These are phyloP conservation scores for Ajuga chamaepitys DNA, from an alignment of 257 asterid species.

Conservation along the genomic window DNA sequence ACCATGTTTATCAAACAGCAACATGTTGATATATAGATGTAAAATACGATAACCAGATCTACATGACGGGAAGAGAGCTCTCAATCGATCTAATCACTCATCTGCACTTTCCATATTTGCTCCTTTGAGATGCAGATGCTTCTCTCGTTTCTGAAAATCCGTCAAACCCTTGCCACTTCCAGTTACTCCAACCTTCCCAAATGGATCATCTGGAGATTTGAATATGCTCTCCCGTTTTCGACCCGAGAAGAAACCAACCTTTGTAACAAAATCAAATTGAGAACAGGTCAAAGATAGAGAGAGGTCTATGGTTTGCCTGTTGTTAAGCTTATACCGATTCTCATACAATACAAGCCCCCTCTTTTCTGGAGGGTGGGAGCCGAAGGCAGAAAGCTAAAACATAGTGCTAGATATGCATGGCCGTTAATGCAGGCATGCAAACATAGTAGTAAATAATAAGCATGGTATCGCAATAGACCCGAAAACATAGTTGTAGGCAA, in stretches of 20 bases:
- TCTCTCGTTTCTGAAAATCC: slow-evolving; percentile 91
- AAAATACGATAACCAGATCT: slow-evolving; percentile 4
- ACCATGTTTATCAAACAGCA: neutral
- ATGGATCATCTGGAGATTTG: slow-evolving; percentile 91
- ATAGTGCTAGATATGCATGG: neutral
- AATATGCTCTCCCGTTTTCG: slow-evolving; percentile 93
- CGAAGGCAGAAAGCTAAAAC: neutral
- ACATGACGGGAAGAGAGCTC: slow-evolving; percentile 4
- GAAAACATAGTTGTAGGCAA: neutral
- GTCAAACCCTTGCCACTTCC: slow-evolving; percentile 98
- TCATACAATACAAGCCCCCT: neutral
- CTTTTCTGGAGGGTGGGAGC: neutral
- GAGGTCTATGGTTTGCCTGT: neutral
- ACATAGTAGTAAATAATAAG: neutral
- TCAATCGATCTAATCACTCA: slow-evolving; percentile 17
- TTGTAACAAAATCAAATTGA: neutral
- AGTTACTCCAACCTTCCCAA: slow-evolving; percentile 92
- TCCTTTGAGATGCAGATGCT: slow-evolving; percentile 92
- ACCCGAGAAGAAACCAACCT: slow-evolving; percentile 97
- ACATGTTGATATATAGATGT: neutral
- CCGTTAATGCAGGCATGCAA: neutral
- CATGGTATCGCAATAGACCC: neutral
- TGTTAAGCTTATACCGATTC: neutral
- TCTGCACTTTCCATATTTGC: slow-evolving; percentile 53
- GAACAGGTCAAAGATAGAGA: neutral